Evolutionary conservation across 1,284 basidiomycete genomes (phyloP), one percentile per base, ranked within the genome.

Genomic region (Leccinum fallax): DNA sequence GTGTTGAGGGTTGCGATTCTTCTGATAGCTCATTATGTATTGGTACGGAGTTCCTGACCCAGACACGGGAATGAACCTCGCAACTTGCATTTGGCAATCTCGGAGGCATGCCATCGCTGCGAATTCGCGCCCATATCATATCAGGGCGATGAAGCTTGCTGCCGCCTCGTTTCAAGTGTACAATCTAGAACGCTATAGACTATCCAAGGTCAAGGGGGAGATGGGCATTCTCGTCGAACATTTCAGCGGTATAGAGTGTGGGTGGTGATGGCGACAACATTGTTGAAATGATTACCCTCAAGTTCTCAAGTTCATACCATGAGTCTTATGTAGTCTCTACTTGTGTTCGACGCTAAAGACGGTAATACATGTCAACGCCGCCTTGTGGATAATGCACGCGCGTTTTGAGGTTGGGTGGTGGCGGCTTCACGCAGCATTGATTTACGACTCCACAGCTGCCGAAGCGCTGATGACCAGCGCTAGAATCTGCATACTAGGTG

Each of bases 11-110:
- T 34, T 4, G 55, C 58, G 13, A 57, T 68, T 53, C 54, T 49
- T 30, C 38, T 49, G 38, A 16, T 62, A 92, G 89, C 79, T 93
- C 32, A 83, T 93, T 58, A 78, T 92, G 68, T 96, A 96, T 74
- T 95, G 94, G 94, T 95, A 94, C 69, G 94, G 94, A 24, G 84
- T 89, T n/a, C 94, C 94, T 2, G 82, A 94, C 68, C 80, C 81
- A 53, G 71, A 79, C 21, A 89, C 88, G 0, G 89, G 93, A 0
- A 81, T 92, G 76, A 97, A 97, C 74, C 86, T 96, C 57, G 94
- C 95, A 3, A 96, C 94, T n/a, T 97, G 95, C 78, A 90, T 97
- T 55, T 97, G 95, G 95, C 91, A 94, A 76, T 93, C 90, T 46
- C 86, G 93, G 5, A 83, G 83, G 65, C 90, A 94, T 66, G 95